Base-by-base conservation (phyloP, 2,329 filamentous ascomycete genomes). In the Helicocarpus griseus region DNA sequence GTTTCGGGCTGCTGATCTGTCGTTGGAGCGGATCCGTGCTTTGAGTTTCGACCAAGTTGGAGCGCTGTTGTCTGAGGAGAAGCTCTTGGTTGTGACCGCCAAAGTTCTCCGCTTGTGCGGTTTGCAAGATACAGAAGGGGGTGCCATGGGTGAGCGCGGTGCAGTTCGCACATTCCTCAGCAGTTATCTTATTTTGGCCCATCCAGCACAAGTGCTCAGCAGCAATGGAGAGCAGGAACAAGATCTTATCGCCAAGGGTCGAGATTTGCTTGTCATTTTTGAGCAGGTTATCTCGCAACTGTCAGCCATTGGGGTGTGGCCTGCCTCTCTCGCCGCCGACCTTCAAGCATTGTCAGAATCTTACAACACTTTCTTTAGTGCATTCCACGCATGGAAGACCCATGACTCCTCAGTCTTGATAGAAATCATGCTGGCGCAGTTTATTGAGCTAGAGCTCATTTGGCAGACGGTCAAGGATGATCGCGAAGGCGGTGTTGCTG, bases 381-480 rank as follows among this genome's bases (percentile, higher is more conserved):
- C 80, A 11, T 84, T 85, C 59, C 76, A 80, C 53, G 79, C 81
- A 4, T 85, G 81, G 81, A 81, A 83, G 61, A 72, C 80, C 11
- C 77, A 81, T 55, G 81, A 85, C 58, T 80, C 80, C 0, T 79
- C 75, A 14, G 76, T 81, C 2, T 65, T 85, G 43, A 75, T 84
- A 53, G 79, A 83, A 57, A 81, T 81, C 36, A 84, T 85, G 81
- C 71, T 85, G 17, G 79, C 78, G 8, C 81, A 81, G 24, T 85
- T 84, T 58, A 78, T 83, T 38, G 81, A 82, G 60, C 69, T 85
- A 17, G 81, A 85, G 59, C 73, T 80, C 17, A 85, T 85, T 14
- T 82, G 81, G 78, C 81, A 84, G 63, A 81, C 79, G 2, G 81
- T 84, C 53, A 83, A 84, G 60, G 75, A 82, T 56, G 80, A 83